A percentile compares a stretch with the other conserved stretches of the same genome.
phyloP scores from a whole-genome alignment of 805 yeast genomes.

The Wickerhamiella sergipiensis region DNA sequence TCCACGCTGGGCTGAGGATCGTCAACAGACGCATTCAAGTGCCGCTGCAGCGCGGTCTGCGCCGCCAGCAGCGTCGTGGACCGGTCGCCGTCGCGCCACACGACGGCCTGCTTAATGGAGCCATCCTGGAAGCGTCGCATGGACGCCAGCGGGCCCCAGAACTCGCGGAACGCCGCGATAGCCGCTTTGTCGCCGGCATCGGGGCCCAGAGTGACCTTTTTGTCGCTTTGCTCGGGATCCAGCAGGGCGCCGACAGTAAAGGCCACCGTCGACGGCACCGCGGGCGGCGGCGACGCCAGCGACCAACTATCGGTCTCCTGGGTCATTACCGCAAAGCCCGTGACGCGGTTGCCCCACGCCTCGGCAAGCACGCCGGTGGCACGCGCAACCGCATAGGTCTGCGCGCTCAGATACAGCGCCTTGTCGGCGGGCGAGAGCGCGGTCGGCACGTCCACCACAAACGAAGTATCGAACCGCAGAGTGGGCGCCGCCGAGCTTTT shows the following conservation, averaged over 20 bases:
- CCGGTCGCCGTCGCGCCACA: constrained; percentile 48
- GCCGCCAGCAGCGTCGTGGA: constrained; percentile 56
- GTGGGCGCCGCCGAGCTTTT: constrained; percentile 35
- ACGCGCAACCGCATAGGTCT: not conserved
- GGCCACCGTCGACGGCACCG: not conserved
- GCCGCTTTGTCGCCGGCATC: constrained; percentile 44
- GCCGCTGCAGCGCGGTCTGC: constrained; percentile 48
- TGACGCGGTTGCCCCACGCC: constrained; percentile 5
- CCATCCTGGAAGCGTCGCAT: constrained; percentile 91
- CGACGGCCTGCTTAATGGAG: constrained; percentile 75
- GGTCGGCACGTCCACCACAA: constrained; percentile 30
- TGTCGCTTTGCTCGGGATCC: constrained; percentile 62
- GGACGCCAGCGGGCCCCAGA: constrained; percentile 84
- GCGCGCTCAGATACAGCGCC: not conserved
- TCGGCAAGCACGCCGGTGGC: not conserved
- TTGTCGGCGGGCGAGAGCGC: not conserved
- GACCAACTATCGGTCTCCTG: constrained; percentile 13
- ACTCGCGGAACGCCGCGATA: constrained; percentile 43
- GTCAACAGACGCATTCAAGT: constrained; percentile 29
- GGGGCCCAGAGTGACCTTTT: constrained; percentile 58
- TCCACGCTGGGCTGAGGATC: constrained; percentile 8
- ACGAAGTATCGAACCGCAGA: constrained; percentile 50
- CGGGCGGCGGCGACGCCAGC: constrained; percentile 12
- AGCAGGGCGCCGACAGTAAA: constrained; percentile 47
- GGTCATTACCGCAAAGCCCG: not conserved